Base-by-base conservation (phyloP, 306 rosid species). In the Sophora flavescens region DNA sequence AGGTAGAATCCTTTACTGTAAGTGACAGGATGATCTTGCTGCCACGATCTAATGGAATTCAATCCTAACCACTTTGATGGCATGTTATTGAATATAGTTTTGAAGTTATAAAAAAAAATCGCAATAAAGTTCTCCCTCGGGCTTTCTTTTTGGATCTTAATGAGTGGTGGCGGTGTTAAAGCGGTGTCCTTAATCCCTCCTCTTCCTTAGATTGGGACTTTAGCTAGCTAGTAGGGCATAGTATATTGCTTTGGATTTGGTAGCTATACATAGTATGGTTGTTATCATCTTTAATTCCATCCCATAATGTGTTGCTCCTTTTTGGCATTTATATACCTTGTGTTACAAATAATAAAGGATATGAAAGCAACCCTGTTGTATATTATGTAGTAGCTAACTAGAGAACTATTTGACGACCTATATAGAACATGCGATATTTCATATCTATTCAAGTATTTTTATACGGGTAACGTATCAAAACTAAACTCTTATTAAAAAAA, bases 271-370 rank as follows among this genome's bases (percentile, higher is more conserved):
- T 17, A 3, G 12, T 54, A 54, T 47, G 52, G 52, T 6, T 54
- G 13, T 6, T 47, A 54, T 52, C 35, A 10, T 54, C 53, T 17
- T 16, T 48, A 68, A 28, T 30, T 69, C 15, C 9, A 35, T 50
- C 44, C 54, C 74, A 8, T 18, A 4, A 16, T 10, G 54, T 69
- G 32, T 48, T 14, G 33, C 32, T 47, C 15, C 59, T 28, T 68
- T 68, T 28, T 47, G 73, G 26, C 73, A 47, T 47, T 47, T 48
- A 47, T 30, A 28, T 9, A 17, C 51, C 16, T 12, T 69, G 63
- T n/a, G n/a, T n/a, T n/a, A n/a, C n/a, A n/a, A n/a, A 38, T 16
- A 33, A 69, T 51, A 54, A 28, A 51, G 26, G 26, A 6, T 13
- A 5, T 18, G 64, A 70, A 70, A 35, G 64, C 16, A 28, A 32